Evolutionary conservation across 352 stramenopile species (phyloP).

Genomic region (Globisporangium nunn): DNA sequence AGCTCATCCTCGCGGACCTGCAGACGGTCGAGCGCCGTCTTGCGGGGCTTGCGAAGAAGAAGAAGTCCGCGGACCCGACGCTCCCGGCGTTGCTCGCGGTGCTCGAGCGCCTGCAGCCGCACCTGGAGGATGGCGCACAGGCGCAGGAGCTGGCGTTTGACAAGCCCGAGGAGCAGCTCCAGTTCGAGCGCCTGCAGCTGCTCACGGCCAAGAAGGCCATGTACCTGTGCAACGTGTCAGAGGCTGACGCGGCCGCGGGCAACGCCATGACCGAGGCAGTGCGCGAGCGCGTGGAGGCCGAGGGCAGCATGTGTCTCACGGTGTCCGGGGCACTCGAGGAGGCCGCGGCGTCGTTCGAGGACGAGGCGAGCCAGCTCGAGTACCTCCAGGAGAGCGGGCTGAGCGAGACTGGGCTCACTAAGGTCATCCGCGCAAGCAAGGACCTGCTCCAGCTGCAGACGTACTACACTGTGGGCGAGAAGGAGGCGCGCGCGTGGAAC

Average conservation of each 20-base stretch:
- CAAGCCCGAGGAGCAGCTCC: conserved; percentile 79
- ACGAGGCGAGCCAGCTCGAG: conserved; percentile 89
- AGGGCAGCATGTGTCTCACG: conserved; percentile 62
- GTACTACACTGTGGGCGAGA: conserved; percentile 94
- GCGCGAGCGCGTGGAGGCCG: conserved; percentile 49
- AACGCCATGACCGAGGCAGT: conserved; percentile 91
- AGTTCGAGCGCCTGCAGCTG: conserved; percentile 77
- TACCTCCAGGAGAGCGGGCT: conserved; percentile 89
- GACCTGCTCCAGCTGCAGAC: conserved; percentile 93
- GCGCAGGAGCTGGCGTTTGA: conserved; percentile 48
- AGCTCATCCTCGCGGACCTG: conserved; percentile 92
- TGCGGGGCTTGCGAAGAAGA: conserved; percentile 67
- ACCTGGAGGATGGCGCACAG: conserved; percentile 84
- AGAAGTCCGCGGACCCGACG: conserved; percentile 60
- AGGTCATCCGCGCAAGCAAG: conserved; percentile 88
- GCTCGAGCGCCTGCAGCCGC: conserved; percentile 45
- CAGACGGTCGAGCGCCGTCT: conserved; percentile 72
- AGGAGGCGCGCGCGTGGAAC: conserved; percentile 82
- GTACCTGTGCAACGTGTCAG: conserved; percentile 96
- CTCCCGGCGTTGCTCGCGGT: conserved; percentile 46
- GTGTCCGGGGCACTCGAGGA: conserved; percentile 78
- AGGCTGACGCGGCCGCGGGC: conserved; percentile 89
- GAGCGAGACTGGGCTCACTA: conserved; percentile 66
- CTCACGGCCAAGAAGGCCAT: conserved; percentile 93
- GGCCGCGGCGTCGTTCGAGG: conserved; percentile 71